Evolutionary conservation across 495 filamentous ascomycete genomes (phyloP).

Genomic region (Pyrenula aspistea): DNA sequence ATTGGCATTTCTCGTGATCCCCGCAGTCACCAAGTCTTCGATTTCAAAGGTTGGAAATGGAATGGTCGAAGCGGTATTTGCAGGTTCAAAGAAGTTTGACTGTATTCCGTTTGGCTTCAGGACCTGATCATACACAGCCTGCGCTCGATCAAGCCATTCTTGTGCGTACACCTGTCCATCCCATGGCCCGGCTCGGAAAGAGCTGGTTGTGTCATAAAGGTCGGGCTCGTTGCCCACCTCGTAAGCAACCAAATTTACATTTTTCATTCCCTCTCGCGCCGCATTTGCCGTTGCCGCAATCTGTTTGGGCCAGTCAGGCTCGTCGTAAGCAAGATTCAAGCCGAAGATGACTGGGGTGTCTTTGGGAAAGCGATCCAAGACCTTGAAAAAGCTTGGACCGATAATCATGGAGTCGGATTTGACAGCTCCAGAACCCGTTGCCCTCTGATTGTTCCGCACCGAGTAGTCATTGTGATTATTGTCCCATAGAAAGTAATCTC

Average conservation of each 20-base stretch:
- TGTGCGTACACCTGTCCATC: conserved; percentile 17
- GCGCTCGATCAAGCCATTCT: conserved; percentile 18
- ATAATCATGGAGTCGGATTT: conserved; percentile 17
- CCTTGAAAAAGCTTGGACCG: conserved; percentile 21
- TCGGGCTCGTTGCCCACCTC: conserved; percentile 31
- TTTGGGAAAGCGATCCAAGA: conserved; percentile 20
- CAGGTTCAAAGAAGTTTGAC: conserved; percentile 23
- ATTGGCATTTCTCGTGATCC: conserved; percentile 7
- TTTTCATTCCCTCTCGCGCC: conserved; percentile 13
- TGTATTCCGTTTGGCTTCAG: conserved; percentile 16
- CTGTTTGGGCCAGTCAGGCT: conserved; percentile 13
- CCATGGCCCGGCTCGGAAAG: conserved; percentile 16
- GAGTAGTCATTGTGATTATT: conserved; percentile 8
- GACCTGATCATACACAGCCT: conserved; percentile 17
- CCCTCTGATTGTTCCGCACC: conserved; percentile 10
- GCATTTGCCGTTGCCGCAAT: conserved; percentile 17
- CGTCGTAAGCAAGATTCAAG: conserved; percentile 21
- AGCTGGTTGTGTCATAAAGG: conserved; percentile 17
- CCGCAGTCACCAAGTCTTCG: conserved; percentile 11
- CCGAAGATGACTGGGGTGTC: conserved; percentile 22
- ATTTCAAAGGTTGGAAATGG: conserved; percentile 21
- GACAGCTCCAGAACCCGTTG: conserved; percentile 10
- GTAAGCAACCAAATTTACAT: conserved; percentile 21
- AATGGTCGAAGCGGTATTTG: conserved; percentile 22
- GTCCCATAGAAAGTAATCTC: conserved; percentile 23